Base-by-base conservation (phyloP, 352 stramenopile genomes). In the Phytopythium kandeliae region DNA sequence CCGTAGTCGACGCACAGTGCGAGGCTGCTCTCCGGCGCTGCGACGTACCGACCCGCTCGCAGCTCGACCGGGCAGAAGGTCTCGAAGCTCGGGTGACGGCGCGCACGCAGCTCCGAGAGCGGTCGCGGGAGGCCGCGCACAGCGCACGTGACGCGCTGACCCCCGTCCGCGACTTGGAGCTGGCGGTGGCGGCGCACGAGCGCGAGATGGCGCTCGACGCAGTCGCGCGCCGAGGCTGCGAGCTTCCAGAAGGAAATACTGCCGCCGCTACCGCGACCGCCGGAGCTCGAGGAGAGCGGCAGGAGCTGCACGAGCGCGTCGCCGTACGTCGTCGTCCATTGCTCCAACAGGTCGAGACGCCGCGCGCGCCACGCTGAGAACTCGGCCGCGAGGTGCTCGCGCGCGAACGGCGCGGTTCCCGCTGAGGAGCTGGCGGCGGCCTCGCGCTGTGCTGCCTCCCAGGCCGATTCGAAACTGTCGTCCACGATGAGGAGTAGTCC, bases 11-110 rank as follows among this genome's bases (percentile, higher is more conserved):
- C 61, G 25, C 71, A 86, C 3, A 63, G 43, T 22, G 71, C 52
- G 8, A 77, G 72, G 17, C 57, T 60, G 6, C 51, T 55, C 3
- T 54, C 11, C 9, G 57, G 56, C 4, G 72, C 64, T 17, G 51
- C 35, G 47, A 56, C 48, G 54, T 83, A 87, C 25, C 54, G 67
- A 1, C 59, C 56, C 1, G 46, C 33, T 15, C 58, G 54, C 16
- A 90, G 71, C 22, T 84, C 74, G 3, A 90, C 73, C 15, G 79
- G 79, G 28, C 79, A 90, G 24, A 85, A 88, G 4, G 60, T 51
- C 34, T 67, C 67, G 24, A 79, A 81, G 36, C 57, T 48, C 16
- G 48, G 28, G 28, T 90, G 70, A 4, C 57, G 41, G 9, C 69
- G 67, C 2, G 50, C 37, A 28, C 53, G 47, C 13, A 87, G 47